Percentiles rank a stretch among this genome's conserved stretches.
Conservation (phyloP, 2,329 filamentous ascomycete genomes). For the Magnaporthales sp. region DNA sequence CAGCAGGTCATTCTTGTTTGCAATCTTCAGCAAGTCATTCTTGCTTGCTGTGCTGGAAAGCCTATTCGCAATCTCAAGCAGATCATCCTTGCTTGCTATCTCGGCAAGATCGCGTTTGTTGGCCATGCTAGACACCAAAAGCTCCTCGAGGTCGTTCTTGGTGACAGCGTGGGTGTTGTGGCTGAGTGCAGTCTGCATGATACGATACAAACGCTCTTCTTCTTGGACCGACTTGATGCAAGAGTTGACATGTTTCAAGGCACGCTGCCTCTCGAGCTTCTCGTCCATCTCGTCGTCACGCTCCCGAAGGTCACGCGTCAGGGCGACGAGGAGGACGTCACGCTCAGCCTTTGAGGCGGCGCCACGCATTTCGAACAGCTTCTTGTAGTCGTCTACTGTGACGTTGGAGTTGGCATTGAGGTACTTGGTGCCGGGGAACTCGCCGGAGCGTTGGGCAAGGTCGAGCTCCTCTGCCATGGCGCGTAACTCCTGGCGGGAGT, state of each 20-base stretch:
- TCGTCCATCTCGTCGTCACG: constrained; percentile 3
- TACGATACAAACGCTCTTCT: constrained; percentile 1
- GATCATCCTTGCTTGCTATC: background rate
- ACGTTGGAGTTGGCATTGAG: constrained; percentile 3
- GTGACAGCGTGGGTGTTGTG: constrained; percentile 3
- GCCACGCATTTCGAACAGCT: background rate
- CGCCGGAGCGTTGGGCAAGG: constrained; percentile 1
- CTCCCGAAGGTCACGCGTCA: constrained; percentile 4
- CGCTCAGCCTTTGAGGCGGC: background rate
- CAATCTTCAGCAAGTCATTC: background rate
- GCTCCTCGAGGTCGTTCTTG: background rate
- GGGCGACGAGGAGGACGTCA: background rate
- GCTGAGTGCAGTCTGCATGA: constrained; percentile 5
- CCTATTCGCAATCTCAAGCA: background rate
- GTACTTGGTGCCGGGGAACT: constrained; percentile 5
- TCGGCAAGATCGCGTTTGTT: background rate
- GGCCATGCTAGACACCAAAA: constrained; percentile 2
- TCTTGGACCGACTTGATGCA: constrained; percentile 3
- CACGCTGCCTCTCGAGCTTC: constrained; percentile 2
- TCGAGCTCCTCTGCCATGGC: constrained; percentile 4
- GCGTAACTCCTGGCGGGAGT: constrained; percentile 2
- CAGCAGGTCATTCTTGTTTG: background rate
- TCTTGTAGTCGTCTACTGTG: constrained; percentile 4
- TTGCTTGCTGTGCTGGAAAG: background rate
- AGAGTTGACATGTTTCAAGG: constrained; percentile 1